phyloP scores from a whole-genome alignment of 139 green algal species.

The Picochlorum sp. region DNA sequence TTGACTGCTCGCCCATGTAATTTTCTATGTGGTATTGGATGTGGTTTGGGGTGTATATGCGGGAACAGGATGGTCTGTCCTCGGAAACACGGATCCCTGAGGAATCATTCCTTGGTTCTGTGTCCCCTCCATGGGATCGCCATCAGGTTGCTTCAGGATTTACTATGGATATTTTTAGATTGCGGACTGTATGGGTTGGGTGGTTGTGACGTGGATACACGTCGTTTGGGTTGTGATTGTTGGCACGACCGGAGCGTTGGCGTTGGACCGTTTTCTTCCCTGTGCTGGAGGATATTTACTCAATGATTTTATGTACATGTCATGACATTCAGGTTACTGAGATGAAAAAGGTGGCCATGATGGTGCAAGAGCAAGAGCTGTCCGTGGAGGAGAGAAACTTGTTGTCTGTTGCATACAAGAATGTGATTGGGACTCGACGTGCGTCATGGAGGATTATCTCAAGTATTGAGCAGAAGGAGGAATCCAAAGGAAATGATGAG shows the following conservation, averaged over 20 bases:
- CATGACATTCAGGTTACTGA: constrained; percentile 51
- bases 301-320: not conserved
- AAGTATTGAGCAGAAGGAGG: constrained; percentile 99
- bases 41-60: not conserved
- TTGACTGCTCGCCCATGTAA: not conserved
- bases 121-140: no score
- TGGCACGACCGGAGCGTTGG: no score
- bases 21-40: not conserved
- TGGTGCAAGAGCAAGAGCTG: constrained; percentile 88
- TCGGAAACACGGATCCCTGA: no score
- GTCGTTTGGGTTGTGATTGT: no score
- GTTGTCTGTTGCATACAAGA: constrained; percentile 97
- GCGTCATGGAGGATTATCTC: constrained; percentile 97
- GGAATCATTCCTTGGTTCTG: no score
- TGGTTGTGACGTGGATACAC: no score
- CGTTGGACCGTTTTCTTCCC: no score
- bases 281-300: no score
- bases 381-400: constrained; percentile 98
- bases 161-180: no score
- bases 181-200: no score
- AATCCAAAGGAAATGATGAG: constrained; percentile 94
- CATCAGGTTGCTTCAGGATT: no score
- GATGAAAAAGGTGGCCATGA: constrained; percentile 93
- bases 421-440: constrained; percentile 91
- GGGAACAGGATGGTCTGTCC: no score